phyloP scores from a whole-genome alignment of 2,329 filamentous ascomycete species.

The Rutstroemia sp. region DNA sequence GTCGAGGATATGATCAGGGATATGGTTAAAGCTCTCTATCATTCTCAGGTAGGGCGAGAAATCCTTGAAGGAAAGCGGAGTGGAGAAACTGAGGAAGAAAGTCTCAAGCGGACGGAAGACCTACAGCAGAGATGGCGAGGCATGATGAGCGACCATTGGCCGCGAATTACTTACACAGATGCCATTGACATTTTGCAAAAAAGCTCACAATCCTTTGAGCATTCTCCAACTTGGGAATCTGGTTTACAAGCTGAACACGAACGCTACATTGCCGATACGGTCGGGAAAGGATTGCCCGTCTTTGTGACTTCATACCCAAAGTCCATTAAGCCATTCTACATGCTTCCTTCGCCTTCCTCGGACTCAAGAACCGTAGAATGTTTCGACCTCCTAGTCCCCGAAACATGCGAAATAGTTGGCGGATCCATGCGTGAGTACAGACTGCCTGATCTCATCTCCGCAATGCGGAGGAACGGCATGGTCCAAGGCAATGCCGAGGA shows the following conservation, averaged over 20 bases:
- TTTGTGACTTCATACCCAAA: conserved; percentile 94
- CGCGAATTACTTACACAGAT: conserved; percentile 73
- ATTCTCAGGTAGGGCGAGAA: conserved; percentile 46
- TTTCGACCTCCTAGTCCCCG: conserved; percentile 65
- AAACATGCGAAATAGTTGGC: conserved; percentile 60
- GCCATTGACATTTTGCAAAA: conserved; percentile 63
- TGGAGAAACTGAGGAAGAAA: conserved; percentile 7
- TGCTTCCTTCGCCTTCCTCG: conserved; percentile 46
- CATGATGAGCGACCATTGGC: conserved; percentile 57
- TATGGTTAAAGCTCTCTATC: conserved; percentile 36
- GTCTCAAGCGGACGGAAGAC: conserved; percentile 26
- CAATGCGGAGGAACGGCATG: conserved; percentile 53
- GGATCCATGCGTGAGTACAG: conserved; percentile 66
- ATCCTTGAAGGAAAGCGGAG: conserved; percentile 29
- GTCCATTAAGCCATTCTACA: conserved; percentile 87
- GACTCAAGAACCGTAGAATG: conserved; percentile 50
- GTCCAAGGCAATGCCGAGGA: conserved; percentile 25
- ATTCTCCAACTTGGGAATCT: conserved; percentile 60
- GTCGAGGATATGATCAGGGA: conserved; percentile 69
- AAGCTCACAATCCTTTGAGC: conserved; percentile 54
- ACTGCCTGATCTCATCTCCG: conserved; percentile 45
- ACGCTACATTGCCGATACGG: conserved; percentile 66
- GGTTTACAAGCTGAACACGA: conserved; percentile 90
- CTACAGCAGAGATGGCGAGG: conserved; percentile 67
- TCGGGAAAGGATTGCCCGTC: conserved; percentile 54